These are phyloP conservation scores for Boletus rubroflammeus DNA, from an alignment of 768 basidiomycete species.

Conservation along the genomic window DNA sequence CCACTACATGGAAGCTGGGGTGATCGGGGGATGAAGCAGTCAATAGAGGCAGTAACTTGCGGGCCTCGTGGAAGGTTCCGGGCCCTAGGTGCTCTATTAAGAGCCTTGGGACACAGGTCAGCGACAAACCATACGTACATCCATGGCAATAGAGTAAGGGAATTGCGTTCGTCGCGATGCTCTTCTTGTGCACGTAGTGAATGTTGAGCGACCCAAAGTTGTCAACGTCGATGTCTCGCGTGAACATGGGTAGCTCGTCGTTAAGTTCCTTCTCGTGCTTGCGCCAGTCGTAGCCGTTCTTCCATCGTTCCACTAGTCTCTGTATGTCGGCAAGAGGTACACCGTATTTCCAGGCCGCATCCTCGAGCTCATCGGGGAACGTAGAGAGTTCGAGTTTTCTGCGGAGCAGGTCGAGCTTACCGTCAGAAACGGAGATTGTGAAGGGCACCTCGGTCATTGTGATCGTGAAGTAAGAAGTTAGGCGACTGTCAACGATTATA, in stretches of 20 bases:
- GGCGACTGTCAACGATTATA: not conserved
- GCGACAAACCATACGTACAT: conserved; percentile 33
- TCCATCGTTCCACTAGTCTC: conserved; percentile 49
- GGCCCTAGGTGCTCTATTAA: conserved; percentile 43
- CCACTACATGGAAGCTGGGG: conserved; percentile 63
- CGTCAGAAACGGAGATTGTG: conserved; percentile 45
- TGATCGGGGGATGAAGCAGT: conserved; percentile 37
- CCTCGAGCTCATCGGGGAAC: conserved; percentile 59
- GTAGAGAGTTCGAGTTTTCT: conserved; percentile 45
- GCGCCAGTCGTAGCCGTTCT: conserved; percentile 53
- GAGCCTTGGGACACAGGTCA: not conserved
- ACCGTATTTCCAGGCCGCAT: conserved; percentile 50
- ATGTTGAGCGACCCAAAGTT: conserved; percentile 47
- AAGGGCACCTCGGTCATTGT: conserved; percentile 40
- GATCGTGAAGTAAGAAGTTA: not conserved
- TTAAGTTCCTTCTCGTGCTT: conserved; percentile 50
- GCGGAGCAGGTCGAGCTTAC: conserved; percentile 37
- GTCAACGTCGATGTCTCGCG: conserved; percentile 45
- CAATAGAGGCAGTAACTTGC: conserved; percentile 55
- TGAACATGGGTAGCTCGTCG: conserved; percentile 52
- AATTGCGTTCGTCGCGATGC: conserved; percentile 42
- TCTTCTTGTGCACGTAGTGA: conserved; percentile 58
- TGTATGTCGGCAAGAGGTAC: conserved; percentile 46
- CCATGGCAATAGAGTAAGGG: conserved; percentile 62
- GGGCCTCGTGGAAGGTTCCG: conserved; percentile 44